These are phyloP conservation scores for Mitosporidium daphniae DNA, from an alignment of 371 early-diverging fungal genomes.

Conservation along the genomic window DNA sequence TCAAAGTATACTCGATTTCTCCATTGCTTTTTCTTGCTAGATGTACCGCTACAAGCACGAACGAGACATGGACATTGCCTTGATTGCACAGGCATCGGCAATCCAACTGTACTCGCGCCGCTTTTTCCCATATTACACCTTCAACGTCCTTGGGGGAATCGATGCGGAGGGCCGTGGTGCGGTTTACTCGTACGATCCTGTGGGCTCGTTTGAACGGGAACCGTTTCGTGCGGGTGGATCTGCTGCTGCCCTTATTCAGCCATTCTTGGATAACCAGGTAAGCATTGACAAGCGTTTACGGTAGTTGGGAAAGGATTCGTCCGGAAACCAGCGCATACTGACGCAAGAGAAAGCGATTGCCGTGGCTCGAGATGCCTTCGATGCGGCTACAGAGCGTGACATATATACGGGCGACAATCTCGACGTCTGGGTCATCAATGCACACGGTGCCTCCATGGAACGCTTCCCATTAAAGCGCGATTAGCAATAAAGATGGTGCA, in stretches of 20 bases:
- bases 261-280: constrained; percentile 88
- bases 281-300: constrained; percentile 2
- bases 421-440: constrained; percentile 63
- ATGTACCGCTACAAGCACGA: constrained; percentile 45
- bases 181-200: constrained; percentile 72
- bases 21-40: constrained; percentile 1
- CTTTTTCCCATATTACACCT: constrained; percentile 91
- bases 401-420: constrained; percentile 93
- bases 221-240: constrained; percentile 47
- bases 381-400: constrained; percentile 88
- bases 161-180: constrained; percentile 51
- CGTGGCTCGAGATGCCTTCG: constrained; percentile 78
- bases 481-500: no score
- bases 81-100: constrained; percentile 68
- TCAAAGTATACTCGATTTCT: constrained; percentile 6
- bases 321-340: constrained; percentile 3
- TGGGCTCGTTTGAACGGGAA: constrained; percentile 62
- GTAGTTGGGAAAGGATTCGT: no score
- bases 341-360: constrained; percentile 24
- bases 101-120: constrained; percentile 65
- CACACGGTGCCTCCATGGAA: no score
- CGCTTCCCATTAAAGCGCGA: no score
- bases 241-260: constrained; percentile 62
- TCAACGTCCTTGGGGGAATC: constrained; percentile 55
- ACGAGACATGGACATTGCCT: constrained; percentile 53